Evolutionary conservation across 179 eudicot genomes (phyloP).

Genomic region (Beta corolliflora): DNA sequence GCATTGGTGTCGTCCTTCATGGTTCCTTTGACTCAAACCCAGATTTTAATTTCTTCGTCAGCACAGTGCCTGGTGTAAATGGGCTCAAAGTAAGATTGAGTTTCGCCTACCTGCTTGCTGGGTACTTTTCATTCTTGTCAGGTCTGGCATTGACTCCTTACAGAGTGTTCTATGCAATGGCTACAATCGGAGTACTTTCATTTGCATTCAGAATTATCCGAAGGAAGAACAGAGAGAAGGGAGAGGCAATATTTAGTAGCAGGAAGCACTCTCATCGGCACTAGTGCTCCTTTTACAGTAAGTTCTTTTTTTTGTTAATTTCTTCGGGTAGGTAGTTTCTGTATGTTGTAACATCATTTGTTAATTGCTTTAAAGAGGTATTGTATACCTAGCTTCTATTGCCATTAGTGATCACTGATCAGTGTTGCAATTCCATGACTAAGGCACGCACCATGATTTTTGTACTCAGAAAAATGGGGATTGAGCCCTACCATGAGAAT

Average conservation of each 20-base stretch:
- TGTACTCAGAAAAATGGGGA: neutral
- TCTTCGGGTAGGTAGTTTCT: constrained; percentile 23
- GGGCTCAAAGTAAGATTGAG: constrained; percentile 66
- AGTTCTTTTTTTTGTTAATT: neutral
- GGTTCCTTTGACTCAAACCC: constrained; percentile 82
- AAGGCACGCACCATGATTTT: neutral
- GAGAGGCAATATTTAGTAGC: constrained; percentile 61
- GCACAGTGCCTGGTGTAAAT: constrained; percentile 46
- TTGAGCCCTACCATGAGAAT: neutral
- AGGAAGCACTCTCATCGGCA: constrained; percentile 86
- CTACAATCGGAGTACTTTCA: constrained; percentile 69
- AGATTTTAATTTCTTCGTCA: constrained; percentile 66
- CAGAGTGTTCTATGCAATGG: constrained; percentile 77
- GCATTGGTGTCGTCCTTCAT: constrained; percentile 79
- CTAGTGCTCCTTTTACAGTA: constrained; percentile 28
- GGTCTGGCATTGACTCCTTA: constrained; percentile 84
- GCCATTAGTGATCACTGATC: neutral
- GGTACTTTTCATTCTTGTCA: constrained; percentile 63
- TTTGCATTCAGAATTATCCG: constrained; percentile 66
- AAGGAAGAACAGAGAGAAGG: constrained; percentile 65
- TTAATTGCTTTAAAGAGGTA: constrained; percentile 22
- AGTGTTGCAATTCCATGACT: constrained; percentile 19
- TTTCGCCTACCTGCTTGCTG: constrained; percentile 75
- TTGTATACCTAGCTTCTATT: neutral
- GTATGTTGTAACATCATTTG: constrained; percentile 29